phyloP scores from a whole-genome alignment of 2,329 filamentous ascomycete genomes.

The Colletotrichum falcatum region DNA sequence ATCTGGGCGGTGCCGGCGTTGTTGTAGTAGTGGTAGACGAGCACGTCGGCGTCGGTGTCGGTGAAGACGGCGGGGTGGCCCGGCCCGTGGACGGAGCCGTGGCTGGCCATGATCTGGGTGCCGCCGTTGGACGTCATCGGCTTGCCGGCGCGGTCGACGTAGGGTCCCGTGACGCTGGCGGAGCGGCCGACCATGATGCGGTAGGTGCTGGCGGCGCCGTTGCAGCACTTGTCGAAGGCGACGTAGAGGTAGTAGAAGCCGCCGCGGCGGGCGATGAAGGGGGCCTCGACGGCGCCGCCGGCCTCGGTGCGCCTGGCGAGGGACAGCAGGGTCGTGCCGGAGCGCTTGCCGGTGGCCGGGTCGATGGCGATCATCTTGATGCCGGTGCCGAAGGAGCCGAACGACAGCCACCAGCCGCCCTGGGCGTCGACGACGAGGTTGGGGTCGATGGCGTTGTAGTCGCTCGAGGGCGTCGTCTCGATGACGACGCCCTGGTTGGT shows the following conservation, averaged over 20 bases:
- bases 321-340: conserved; percentile 43
- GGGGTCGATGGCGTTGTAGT: conserved; percentile 49
- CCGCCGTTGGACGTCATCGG: conserved; percentile 48
- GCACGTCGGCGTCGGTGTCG: conserved; percentile 48
- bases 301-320: conserved; percentile 45
- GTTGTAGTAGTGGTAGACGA: conserved; percentile 50
- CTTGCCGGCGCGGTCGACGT: conserved; percentile 45
- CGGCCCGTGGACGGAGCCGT: conserved; percentile 48
- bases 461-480: conserved; percentile 42
- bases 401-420: conserved; percentile 49
- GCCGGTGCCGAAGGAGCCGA: conserved; percentile 50
- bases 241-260: conserved; percentile 51
- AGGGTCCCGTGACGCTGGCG: conserved; percentile 47
- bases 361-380: conserved; percentile 48
- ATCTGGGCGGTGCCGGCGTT: conserved; percentile 44
- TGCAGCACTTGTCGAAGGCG: conserved; percentile 49
- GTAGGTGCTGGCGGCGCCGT: conserved; percentile 48
- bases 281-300: conserved; percentile 47
- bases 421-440: conserved; percentile 47
- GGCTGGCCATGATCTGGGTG: conserved; percentile 47
- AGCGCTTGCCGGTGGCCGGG: conserved; percentile 45
- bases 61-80: conserved; percentile 49
- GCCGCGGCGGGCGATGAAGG: conserved; percentile 47
- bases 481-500: conserved; percentile 47
- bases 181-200: conserved; percentile 50